Evolutionary conservation across 1,139 yeast genomes (phyloP), one percentile per base, ranked within the genome.

Genomic region (Yamadazyma songkhlaensis): DNA sequence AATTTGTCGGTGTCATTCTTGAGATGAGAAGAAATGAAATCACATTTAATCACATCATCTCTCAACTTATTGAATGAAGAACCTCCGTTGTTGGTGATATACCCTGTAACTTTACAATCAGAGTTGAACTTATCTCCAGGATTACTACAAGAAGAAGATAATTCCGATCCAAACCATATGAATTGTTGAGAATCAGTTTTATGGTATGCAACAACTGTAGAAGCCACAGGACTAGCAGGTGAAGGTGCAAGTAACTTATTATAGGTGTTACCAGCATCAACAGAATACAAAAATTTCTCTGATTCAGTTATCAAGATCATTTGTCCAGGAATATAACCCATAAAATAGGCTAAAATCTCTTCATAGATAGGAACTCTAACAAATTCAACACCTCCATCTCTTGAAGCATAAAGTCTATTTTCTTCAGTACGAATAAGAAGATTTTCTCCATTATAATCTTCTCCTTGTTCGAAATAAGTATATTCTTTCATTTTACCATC

Each of bases 331-430:
- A 74, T 73, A 43, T 67, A 73, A 38, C 94, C 92, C 35, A 79
- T 69, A 34, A 72, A 69, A 29, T 84, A 72, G 6, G 75, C 77
- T 4, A 71, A 46, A 31, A 87, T 69, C 15, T 72, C 66, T 14
- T 74, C 81, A 28, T 64, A 62, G 4, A 74, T 54, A 2, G 65
- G 73, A 15, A 77, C 67, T 43, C 64, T 63, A 11, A 67, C 65
- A 64, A 90, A 83, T 1, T 60, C 59, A 3, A 65, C 55, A 14
- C 97, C 97, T 33, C 94, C 95, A 59, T 89, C 81, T 51, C 80
- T 84, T 1, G 96, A 85, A 10, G 87, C 72, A 49, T 62, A 82
- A 2, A 81, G 69, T 8, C 67, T 61, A 27, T 76, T 70, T 25
- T 67, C 61, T 20, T 62, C 57, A 0, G 92, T 84, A 37, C 74